These are phyloP conservation scores for Kewa caespitosa DNA, from an alignment of 179 eudicot species.

Conservation along the genomic window DNA sequence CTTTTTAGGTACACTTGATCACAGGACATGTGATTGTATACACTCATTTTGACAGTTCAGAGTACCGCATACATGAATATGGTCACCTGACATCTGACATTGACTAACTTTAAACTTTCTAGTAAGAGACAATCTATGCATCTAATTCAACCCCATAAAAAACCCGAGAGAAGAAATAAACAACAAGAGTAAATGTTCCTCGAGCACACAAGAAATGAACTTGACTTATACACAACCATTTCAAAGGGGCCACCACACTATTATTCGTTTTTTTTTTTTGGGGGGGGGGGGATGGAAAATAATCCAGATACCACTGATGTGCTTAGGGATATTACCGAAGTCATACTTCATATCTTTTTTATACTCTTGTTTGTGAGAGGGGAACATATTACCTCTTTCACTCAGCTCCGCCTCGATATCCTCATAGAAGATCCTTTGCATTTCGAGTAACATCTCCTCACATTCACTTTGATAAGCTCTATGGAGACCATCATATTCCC, in stretches of 20 bases:
- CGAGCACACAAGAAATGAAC: background rate
- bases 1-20: background rate
- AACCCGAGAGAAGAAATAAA: background rate
- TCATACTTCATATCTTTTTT: background rate
- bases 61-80: background rate
- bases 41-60: background rate
- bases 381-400: slow-evolving; percentile 38
- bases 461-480: slow-evolving; percentile 73
- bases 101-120: background rate
- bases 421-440: slow-evolving; percentile 90
- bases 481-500: slow-evolving; percentile 82
- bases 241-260: background rate
- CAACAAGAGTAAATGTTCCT: background rate
- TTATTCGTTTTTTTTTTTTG: no score
- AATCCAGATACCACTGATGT: background rate
- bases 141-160: background rate
- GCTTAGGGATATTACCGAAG: background rate
- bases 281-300: background rate
- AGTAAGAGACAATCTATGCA: background rate
- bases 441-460: slow-evolving; percentile 82
- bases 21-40: background rate
- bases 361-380: background rate
- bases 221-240: background rate
- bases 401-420: slow-evolving; percentile 44
- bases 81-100: background rate